Percentiles rank a stretch among this genome's conserved stretches.
Conservation (phyloP, 176 grass and related monocot genomes). For the Secale cereale region DNA sequence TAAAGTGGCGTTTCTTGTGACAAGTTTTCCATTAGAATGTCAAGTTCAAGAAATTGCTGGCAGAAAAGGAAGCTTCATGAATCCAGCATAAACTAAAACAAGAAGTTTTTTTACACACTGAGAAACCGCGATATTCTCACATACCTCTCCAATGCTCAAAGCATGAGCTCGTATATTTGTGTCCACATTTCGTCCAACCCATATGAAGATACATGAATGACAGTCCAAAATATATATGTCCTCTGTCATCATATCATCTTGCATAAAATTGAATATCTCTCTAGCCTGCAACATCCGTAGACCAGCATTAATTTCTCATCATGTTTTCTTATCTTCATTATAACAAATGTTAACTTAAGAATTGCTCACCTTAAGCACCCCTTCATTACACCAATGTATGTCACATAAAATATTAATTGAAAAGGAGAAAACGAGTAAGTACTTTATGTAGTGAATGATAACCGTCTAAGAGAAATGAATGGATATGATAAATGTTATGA, state of each 20-base stretch:
- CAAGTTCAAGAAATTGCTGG: conserved; percentile 82
- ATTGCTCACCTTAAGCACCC: conserved; percentile 72
- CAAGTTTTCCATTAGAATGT: conserved; percentile 85
- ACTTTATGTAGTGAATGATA: conserved; percentile 17
- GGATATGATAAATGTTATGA: conserved; percentile 3
- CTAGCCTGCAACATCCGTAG: conserved; percentile 60
- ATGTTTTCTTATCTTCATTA: not conserved
- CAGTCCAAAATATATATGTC: conserved; percentile 91
- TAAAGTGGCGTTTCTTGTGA: conserved; percentile 71
- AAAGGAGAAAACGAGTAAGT: conserved; percentile 34
- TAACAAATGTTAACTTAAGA: conserved; percentile 16
- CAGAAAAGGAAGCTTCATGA: conserved; percentile 9
- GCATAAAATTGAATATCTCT: conserved; percentile 93
- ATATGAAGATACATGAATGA: conserved; percentile 71
- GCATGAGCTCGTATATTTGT: conserved; percentile 58
- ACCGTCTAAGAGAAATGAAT: conserved; percentile 21
- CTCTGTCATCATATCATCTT: conserved; percentile 99
- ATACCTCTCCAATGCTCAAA: conserved; percentile 87
- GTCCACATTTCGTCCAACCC: conserved; percentile 84
- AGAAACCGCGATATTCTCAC: conserved; percentile 3
- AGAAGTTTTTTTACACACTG: not conserved
- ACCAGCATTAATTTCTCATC: conserved; percentile 33
- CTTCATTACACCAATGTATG: conserved; percentile 55
- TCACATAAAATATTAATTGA: conserved; percentile 24
- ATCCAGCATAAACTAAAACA: not conserved